Evolutionary conservation across 129 eudicot genomes (phyloP).

Genomic region (Rutidosis leptorrhynchoides): DNA sequence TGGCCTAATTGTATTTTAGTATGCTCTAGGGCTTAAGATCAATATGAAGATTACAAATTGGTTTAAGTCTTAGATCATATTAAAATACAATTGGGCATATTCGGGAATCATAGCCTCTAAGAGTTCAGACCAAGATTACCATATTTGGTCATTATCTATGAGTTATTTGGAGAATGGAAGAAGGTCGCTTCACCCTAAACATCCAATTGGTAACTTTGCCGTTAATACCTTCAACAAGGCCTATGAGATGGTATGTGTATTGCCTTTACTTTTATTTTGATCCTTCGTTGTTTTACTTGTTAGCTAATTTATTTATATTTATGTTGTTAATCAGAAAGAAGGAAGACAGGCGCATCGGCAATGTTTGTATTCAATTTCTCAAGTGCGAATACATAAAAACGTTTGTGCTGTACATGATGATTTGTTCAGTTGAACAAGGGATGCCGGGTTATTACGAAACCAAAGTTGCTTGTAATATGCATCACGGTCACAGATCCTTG

Average conservation of each 20-base stretch:
- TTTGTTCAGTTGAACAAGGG: background rate
- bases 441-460: background rate
- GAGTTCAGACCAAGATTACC: too few species aligned
- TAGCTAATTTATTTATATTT: background rate
- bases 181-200: background rate
- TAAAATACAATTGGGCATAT: too few species aligned
- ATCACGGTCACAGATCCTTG: too few species aligned
- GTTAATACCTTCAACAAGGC: background rate
- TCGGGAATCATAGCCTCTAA: too few species aligned
- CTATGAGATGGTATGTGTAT: background rate
- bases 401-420: background rate
- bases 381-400: background rate
- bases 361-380: background rate
- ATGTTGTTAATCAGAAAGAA: background rate
- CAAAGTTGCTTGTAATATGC: too few species aligned
- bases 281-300: background rate
- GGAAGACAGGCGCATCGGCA: background rate
- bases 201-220: constrained; percentile 1
- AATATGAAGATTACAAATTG: too few species aligned
- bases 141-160: background rate
- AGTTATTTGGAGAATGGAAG: background rate
- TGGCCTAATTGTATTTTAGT: too few species aligned
- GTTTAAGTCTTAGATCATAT: too few species aligned
- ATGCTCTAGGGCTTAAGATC: too few species aligned
- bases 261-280: background rate